These are phyloP conservation scores for Vanderwaltozyma tropicalis DNA, from an alignment of 805 yeast species.

Conservation along the genomic window DNA sequence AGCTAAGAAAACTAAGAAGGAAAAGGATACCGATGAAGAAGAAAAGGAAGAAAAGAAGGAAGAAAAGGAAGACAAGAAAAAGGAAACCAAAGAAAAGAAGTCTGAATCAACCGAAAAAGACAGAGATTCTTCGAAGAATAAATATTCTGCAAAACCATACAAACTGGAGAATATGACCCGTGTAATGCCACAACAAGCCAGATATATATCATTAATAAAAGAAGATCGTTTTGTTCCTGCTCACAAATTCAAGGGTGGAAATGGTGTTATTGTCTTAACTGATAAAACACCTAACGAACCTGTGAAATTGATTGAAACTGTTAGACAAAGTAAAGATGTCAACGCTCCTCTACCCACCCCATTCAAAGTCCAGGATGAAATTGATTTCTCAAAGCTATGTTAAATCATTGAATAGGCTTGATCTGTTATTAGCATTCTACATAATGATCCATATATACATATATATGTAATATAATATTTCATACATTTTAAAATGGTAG, in stretches of 20 bases:
- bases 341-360: slow-evolving; percentile 49
- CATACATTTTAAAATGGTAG: neutral
- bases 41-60: slow-evolving; percentile 23
- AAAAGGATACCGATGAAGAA: slow-evolving; percentile 35
- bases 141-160: slow-evolving; percentile 55
- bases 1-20: slow-evolving; percentile 57
- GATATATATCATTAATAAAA: slow-evolving; percentile 66
- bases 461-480: neutral
- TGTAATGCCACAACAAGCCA: slow-evolving; percentile 81
- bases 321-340: slow-evolving; percentile 63
- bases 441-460: neutral
- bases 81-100: slow-evolving; percentile 20
- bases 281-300: slow-evolving; percentile 56
- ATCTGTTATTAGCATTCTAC: neutral
- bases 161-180: slow-evolving; percentile 72
- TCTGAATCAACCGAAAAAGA: slow-evolving; percentile 18
- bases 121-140: slow-evolving; percentile 32
- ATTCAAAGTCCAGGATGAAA: slow-evolving; percentile 24
- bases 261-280: slow-evolving; percentile 62
- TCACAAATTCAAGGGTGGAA: slow-evolving; percentile 56
- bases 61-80: slow-evolving; percentile 26
- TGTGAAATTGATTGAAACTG: slow-evolving; percentile 63
- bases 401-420: neutral
- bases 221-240: slow-evolving; percentile 75
- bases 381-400: slow-evolving; percentile 15